phyloP scores from a whole-genome alignment of 129 eudicot species.

The Flaveria robusta region DNA sequence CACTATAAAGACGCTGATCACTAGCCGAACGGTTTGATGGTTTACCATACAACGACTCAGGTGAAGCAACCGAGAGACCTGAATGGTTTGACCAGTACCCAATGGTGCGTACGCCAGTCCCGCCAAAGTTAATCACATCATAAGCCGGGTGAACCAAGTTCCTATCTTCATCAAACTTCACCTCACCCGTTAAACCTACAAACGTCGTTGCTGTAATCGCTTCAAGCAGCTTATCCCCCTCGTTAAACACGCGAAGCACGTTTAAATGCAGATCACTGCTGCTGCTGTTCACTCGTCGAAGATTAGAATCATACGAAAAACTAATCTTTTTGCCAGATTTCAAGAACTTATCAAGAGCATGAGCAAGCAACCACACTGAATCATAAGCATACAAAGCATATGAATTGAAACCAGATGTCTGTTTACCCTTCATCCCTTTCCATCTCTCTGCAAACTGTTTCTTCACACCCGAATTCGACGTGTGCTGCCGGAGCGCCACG shows the following conservation, averaged over 20 bases:
- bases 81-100: slow-evolving; percentile 95
- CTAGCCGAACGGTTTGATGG: slow-evolving; percentile 47
- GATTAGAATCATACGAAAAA: slow-evolving; percentile 64
- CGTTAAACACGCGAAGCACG: slow-evolving; percentile 56
- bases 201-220: slow-evolving; percentile 48
- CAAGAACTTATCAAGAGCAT: slow-evolving; percentile 65
- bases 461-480: slow-evolving; percentile 59
- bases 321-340: slow-evolving; percentile 48
- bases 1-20: slow-evolving; percentile 56
- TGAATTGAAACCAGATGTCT: slow-evolving; percentile 55
- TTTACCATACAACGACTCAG: slow-evolving; percentile 63
- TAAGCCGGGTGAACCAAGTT: slow-evolving; percentile 70
- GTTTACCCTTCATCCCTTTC: slow-evolving; percentile 46
- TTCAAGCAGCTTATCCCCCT: slow-evolving; percentile 64
- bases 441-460: slow-evolving; percentile 44
- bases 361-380: slow-evolving; percentile 87
- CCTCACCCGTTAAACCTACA: slow-evolving; percentile 69
- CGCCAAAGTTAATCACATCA: slow-evolving; percentile 76
- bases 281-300: slow-evolving; percentile 46
- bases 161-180: slow-evolving; percentile 63
- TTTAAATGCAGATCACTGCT: slow-evolving; percentile 51
- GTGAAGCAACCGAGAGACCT: slow-evolving; percentile 64
- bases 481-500: slow-evolving; percentile 70
- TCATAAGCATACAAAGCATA: slow-evolving; percentile 92
- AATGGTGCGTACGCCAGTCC: slow-evolving; percentile 59